These are phyloP conservation scores for Hygrocybe coccinea DNA, from an alignment of 768 basidiomycete genomes.

Conservation along the genomic window DNA sequence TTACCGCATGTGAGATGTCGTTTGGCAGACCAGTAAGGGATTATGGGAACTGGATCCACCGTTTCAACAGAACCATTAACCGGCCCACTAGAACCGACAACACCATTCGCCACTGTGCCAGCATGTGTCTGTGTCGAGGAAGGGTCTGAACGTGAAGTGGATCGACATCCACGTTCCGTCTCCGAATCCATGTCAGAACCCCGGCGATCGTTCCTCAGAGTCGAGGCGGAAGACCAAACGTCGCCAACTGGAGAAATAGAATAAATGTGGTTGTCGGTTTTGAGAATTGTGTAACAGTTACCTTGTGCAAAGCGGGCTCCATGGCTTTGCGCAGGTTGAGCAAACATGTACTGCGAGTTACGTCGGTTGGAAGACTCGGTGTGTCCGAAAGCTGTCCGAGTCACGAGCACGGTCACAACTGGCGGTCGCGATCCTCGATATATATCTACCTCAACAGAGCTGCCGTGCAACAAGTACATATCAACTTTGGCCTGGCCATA, in stretches of 20 bases:
- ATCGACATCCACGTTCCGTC: slow-evolving; percentile 49
- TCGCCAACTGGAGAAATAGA: slow-evolving; percentile 26
- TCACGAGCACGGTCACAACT: too few relatives aligned
- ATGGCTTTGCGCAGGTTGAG: background rate
- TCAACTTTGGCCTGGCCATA: too few relatives aligned
- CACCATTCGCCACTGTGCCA: slow-evolving; percentile 23
- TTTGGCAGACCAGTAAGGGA: slow-evolving; percentile 84
- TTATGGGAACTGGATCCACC: slow-evolving; percentile 50
- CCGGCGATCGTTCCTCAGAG: slow-evolving; percentile 15
- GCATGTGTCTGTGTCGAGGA: slow-evolving; percentile 37
- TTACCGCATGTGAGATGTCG: slow-evolving; percentile 89
- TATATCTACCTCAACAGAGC: too few relatives aligned
- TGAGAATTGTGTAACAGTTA: slow-evolving; percentile 5
- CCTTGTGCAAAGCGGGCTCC: slow-evolving; percentile 24
- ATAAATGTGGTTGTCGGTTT: background rate
- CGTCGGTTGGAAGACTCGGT: too few relatives aligned
- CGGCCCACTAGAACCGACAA: slow-evolving; percentile 34
- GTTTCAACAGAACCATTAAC: slow-evolving; percentile 45
- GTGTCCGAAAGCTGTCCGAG: too few relatives aligned
- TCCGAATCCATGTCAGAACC: slow-evolving; percentile 37
- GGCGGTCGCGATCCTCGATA: too few relatives aligned
- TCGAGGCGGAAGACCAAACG: slow-evolving; percentile 27
- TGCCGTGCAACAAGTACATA: too few relatives aligned
- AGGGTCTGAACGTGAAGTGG: slow-evolving; percentile 46
- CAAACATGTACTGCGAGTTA: background rate